Conservation (phyloP, 306 rosid species). For the Ziziphus jujuba region DNA sequence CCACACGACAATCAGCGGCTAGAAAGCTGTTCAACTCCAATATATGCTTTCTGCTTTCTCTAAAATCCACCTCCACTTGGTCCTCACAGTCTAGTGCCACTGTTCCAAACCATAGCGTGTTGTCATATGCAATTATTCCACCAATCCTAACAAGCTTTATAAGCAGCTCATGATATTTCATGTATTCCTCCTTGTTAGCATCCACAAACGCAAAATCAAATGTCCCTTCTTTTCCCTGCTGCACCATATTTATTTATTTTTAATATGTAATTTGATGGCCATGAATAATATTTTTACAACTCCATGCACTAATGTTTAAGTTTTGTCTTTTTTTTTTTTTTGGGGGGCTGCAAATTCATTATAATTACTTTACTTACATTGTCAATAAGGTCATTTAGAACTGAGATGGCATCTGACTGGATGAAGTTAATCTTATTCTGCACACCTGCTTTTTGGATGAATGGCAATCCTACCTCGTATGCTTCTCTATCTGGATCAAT, state of each 20-base stretch:
- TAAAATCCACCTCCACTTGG: neutral
- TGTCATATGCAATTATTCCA: slow-evolving; percentile 58
- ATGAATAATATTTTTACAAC: too few relatives aligned
- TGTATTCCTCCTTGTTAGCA: slow-evolving; percentile 39
- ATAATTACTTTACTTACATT: slow-evolving; percentile 25
- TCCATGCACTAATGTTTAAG: too few relatives aligned
- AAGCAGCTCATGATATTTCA: slow-evolving; percentile 48
- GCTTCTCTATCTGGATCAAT: slow-evolving; percentile 42
- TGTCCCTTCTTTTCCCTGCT: slow-evolving; percentile 40
- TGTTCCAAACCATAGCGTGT: slow-evolving; percentile 56
- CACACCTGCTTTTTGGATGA: slow-evolving; percentile 53
- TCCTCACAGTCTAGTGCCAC: slow-evolving; percentile 39
- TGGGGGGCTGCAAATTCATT: too few relatives aligned
- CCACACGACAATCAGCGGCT: slow-evolving; percentile 44
- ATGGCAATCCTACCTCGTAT: slow-evolving; percentile 50
- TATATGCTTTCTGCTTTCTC: neutral
- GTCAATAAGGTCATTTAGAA: slow-evolving; percentile 36
- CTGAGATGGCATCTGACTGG: slow-evolving; percentile 36
- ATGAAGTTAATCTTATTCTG: slow-evolving; percentile 54
- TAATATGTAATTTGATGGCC: too few relatives aligned
- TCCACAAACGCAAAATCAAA: slow-evolving; percentile 68
- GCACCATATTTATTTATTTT: neutral
- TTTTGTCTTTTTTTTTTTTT: too few relatives aligned
- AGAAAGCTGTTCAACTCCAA: slow-evolving; percentile 35
- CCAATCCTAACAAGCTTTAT: slow-evolving; percentile 51